phyloP scores from a whole-genome alignment of 2,329 filamentous ascomycete species.

The Dendrostoma leiphaemia region DNA sequence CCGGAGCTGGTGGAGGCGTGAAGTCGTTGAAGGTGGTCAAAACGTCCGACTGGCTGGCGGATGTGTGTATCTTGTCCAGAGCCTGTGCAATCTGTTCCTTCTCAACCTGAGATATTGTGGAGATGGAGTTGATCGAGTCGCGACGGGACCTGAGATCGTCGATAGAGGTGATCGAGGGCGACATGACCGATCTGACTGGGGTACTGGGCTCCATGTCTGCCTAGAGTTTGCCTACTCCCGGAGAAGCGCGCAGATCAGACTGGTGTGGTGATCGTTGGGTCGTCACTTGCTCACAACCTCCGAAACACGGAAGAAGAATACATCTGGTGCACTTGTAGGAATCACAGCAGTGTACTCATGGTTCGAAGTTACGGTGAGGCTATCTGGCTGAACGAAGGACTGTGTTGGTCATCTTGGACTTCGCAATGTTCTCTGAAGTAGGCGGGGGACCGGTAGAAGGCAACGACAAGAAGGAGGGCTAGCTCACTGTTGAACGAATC shows the following conservation, averaged over 20 bases:
- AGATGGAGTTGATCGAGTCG: conserved; percentile 40
- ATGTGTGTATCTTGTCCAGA: conserved; percentile 83
- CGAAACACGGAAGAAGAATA: neutral
- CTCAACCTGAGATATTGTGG: conserved; percentile 56
- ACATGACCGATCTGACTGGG: conserved; percentile 26
- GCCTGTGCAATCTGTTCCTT: conserved; percentile 73
- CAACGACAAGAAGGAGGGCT: neutral
- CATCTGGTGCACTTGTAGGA: conserved; percentile 3
- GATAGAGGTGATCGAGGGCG: conserved; percentile 30
- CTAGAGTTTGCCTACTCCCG: neutral
- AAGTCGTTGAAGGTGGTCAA: conserved; percentile 96
- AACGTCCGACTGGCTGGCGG: conserved; percentile 79
- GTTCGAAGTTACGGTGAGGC: neutral
- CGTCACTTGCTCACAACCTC: conserved; percentile 2
- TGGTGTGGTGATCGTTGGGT: neutral
- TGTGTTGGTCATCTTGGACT: neutral
- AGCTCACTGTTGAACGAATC: neutral
- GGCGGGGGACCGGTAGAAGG: neutral
- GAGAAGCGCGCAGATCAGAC: neutral
- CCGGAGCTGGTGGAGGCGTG: conserved; percentile 63
- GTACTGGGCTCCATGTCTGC: conserved; percentile 15
- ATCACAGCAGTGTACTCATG: conserved; percentile 10
- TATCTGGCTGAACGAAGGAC: neutral
- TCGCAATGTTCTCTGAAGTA: neutral
- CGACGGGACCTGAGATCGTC: conserved; percentile 33